A percentile compares a stretch with the other conserved stretches of the same genome.
These are phyloP conservation scores for Lentinula raphanica DNA, from an alignment of 768 basidiomycete genomes.

Conservation along the genomic window DNA sequence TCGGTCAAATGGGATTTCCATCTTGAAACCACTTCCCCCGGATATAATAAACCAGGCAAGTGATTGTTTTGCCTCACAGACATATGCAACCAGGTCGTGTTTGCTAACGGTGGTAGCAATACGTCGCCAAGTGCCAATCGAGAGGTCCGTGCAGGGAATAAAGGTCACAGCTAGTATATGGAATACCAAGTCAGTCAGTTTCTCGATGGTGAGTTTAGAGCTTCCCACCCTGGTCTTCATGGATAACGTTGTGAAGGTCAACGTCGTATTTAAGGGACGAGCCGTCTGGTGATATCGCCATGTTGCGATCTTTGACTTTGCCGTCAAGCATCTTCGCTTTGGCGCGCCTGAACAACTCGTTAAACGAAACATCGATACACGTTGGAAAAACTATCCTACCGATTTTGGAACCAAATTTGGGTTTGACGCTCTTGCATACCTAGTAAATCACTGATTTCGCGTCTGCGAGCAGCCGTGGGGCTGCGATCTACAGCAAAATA, in stretches of 20 bases:
- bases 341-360: conserved; percentile 51
- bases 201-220: not conserved
- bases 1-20: conserved; percentile 70
- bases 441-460: conserved; percentile 67
- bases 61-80: conserved; percentile 60
- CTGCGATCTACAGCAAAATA: conserved; percentile 66
- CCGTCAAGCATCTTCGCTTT: conserved; percentile 73
- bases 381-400: conserved; percentile 32
- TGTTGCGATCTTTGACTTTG: conserved; percentile 37
- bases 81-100: conserved; percentile 71
- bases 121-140: conserved; percentile 76
- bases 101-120: conserved; percentile 49
- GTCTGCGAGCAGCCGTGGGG: conserved; percentile 64
- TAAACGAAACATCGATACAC: not conserved
- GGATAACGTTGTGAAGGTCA: conserved; percentile 60
- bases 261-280: conserved; percentile 55
- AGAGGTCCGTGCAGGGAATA: conserved; percentile 70
- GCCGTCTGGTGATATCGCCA: conserved; percentile 30
- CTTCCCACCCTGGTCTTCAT: conserved; percentile 71
- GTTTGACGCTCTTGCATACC: conserved; percentile 86
- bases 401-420: conserved; percentile 88
- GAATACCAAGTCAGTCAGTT: conserved; percentile 1
- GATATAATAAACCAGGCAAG: conserved; percentile 79
- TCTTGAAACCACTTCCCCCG: conserved; percentile 72
- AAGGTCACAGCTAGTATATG: conserved; percentile 61